Percentiles rank a stretch among this genome's conserved stretches.
These are phyloP conservation scores for Closterium sp. DNA, from an alignment of 139 green algal species.

Conservation along the genomic window DNA sequence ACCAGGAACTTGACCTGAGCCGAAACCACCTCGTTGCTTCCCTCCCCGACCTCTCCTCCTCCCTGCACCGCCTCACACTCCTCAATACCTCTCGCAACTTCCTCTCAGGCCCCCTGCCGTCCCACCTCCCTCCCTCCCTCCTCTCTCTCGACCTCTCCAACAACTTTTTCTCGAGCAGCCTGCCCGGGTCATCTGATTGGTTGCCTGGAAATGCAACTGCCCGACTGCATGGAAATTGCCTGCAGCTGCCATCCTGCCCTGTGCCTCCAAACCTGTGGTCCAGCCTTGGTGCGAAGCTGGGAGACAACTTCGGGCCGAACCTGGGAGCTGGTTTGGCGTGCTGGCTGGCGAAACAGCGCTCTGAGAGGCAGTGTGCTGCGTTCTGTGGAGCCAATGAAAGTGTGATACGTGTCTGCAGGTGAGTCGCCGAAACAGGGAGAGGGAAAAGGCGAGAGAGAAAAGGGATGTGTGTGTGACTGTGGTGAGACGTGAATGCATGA, in stretches of 20 bases:
- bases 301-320: background rate
- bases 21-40: background rate
- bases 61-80: background rate
- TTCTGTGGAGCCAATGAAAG: background rate
- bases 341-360: background rate
- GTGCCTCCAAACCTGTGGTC: background rate
- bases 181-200: background rate
- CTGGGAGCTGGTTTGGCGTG: background rate
- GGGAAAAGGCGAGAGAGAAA: no score
- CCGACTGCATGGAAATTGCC: background rate
- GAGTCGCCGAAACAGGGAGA: background rate
- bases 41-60: background rate
- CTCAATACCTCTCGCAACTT: background rate
- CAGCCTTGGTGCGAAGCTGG: background rate
- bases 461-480: no score
- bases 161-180: background rate
- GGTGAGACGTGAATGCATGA: no score
- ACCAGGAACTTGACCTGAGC: background rate
- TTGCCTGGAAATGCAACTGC: background rate
- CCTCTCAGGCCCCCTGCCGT: background rate
- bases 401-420: background rate
- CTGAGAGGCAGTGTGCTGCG: background rate
- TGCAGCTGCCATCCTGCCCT: background rate
- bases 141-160: background rate
- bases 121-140: background rate